Base-by-base conservation (phyloP, 257 asterid species). In the Solanum chiquidenum region DNA sequence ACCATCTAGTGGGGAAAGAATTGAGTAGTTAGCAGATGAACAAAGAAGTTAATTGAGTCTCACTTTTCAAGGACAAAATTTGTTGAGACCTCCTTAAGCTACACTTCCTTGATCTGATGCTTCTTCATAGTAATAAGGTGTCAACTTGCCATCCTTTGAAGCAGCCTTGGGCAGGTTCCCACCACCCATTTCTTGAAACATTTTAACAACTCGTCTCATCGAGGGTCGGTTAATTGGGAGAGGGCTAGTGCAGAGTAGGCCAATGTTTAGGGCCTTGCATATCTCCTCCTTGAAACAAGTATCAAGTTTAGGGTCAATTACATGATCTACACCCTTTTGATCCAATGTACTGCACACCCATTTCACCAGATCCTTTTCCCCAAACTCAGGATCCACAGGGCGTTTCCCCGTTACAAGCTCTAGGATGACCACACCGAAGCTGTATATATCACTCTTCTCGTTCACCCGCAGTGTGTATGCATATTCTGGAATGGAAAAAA, bases 221-320 rank as follows among this genome's bases (percentile, higher is more conserved):
- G 99, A 95, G 12, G 99, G 99, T 4, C 99, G 98, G 74, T 97
- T 97, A 11, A 95, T 94, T 10, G 99, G 98, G 6, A 95, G 95
- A 1, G 99, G 98, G 89, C 96, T 95, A 16, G 99, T 95, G 94
- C 98, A 97, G 88, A 95, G 96, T 71, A 97, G 98, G 35, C 98
- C 98, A 2, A 97, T 90, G 64, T 95, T 94, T 7, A 97, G 90
- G 86, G 95, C 95, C 80, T 93, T 92, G 94, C 97, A 91, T 79
- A 95, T 94, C 84, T 95, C 98, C 18, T 95, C 96, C 89, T 95
- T 95, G 88, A 97, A 97, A 83, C 98, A 93, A 14, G 97, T 90
- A 90, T 95, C 98, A 3, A 95, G 96, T 68, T 94, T 94, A 3
- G 98, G 93, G 87, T 97, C 99, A 9, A 97, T 91, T 12, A 97